phyloP scores from a whole-genome alignment of 768 basidiomycete genomes.

The Suillus bovinus region DNA sequence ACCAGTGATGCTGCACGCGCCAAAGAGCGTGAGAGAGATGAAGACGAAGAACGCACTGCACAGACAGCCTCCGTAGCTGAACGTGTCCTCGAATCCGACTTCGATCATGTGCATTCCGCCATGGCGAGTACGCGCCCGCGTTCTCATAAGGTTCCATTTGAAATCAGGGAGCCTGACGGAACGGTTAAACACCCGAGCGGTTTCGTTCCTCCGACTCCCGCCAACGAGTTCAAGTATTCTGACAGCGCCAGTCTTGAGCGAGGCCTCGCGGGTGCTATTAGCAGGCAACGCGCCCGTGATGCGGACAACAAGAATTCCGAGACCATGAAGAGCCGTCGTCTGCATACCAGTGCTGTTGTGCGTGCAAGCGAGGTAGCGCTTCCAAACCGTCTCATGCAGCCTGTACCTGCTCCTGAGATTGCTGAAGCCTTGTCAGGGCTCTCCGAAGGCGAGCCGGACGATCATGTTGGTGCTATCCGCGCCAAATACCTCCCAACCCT shows the following conservation, averaged over 20 bases:
- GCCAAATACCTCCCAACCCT: slow-evolving; percentile 31
- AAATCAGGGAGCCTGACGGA: slow-evolving; percentile 39
- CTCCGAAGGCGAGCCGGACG: background rate
- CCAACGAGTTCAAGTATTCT: slow-evolving; percentile 34
- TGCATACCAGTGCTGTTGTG: slow-evolving; percentile 21
- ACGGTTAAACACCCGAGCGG: slow-evolving; percentile 42
- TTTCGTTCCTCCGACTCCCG: slow-evolving; percentile 44
- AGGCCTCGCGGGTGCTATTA: slow-evolving; percentile 20
- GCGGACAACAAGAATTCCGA: slow-evolving; percentile 14
- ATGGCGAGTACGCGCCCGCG: slow-evolving; percentile 24
- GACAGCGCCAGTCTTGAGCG: slow-evolving; percentile 14
- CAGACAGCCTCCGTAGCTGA: slow-evolving; percentile 35
- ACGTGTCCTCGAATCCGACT: slow-evolving; percentile 32
- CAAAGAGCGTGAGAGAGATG: slow-evolving; percentile 27
- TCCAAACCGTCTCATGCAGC: background rate
- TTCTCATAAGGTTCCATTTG: slow-evolving; percentile 43
- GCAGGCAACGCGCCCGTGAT: slow-evolving; percentile 14
- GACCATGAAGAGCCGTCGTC: slow-evolving; percentile 15
- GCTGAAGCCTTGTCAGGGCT: background rate
- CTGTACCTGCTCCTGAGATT: background rate
- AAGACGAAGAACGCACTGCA: slow-evolving; percentile 16
- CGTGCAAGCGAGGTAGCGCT: slow-evolving; percentile 8
- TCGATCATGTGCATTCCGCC: slow-evolving; percentile 23
- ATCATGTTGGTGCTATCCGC: slow-evolving; percentile 19
- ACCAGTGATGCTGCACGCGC: slow-evolving; percentile 24